Evolutionary conservation across 2,329 filamentous ascomycete genomes (phyloP).

Genomic region (Xylogone sp.): DNA sequence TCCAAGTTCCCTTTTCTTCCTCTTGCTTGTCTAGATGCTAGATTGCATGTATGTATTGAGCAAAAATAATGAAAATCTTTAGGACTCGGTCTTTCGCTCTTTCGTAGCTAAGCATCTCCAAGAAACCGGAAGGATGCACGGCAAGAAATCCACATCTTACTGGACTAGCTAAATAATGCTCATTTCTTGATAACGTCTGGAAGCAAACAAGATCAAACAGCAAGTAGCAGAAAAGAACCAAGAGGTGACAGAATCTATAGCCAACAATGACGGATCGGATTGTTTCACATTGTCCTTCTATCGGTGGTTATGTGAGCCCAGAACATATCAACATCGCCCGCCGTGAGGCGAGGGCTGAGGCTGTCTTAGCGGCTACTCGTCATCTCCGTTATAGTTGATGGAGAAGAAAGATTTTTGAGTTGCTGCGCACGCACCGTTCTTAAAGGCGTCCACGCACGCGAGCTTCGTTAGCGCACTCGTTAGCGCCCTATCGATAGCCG

Average conservation of each 20-base stretch:
- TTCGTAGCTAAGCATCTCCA: too few relatives aligned
- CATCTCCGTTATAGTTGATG: constrained; percentile 78
- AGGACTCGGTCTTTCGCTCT: too few relatives aligned
- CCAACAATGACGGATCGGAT: constrained; percentile 50
- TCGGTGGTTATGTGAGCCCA: constrained; percentile 62
- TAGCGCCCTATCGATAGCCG: neutral
- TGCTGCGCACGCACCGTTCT: neutral
- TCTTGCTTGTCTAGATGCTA: too few relatives aligned
- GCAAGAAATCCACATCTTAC: too few relatives aligned
- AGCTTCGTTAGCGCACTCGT: neutral
- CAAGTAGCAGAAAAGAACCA: neutral
- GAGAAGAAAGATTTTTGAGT: constrained; percentile 38
- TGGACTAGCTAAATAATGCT: too few relatives aligned
- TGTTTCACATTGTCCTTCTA: constrained; percentile 58
- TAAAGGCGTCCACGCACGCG: neutral
- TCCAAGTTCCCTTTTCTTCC: too few relatives aligned
- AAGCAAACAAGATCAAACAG: too few relatives aligned
- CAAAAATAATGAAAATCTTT: too few relatives aligned
- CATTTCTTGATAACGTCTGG: too few relatives aligned
- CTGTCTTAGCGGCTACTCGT: constrained; percentile 63
- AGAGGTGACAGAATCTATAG: neutral
- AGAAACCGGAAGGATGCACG: too few relatives aligned
- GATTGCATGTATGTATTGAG: too few relatives aligned
- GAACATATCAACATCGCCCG: constrained; percentile 63
- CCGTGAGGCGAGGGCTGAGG: constrained; percentile 50